Evolutionary conservation across 805 yeast species (phyloP), one percentile per base, ranked within the genome.

Genomic region (Candida pini): DNA sequence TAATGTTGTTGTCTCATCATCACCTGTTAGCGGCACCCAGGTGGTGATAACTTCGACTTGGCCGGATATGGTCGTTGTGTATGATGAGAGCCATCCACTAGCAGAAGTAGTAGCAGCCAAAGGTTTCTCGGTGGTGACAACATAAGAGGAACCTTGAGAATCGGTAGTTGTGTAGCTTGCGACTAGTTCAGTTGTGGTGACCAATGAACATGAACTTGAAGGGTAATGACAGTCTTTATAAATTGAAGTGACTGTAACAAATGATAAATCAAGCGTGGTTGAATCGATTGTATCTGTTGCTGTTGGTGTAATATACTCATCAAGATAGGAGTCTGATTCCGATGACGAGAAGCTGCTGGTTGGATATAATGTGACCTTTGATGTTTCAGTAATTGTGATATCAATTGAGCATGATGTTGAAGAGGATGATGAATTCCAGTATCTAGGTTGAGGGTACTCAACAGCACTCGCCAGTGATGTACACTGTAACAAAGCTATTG

Each of bases 161-260:
- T 47, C 34, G 8, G 51, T 46, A 8, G 53, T 41, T 24, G 47
- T 34, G 38, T 53, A 54, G 6, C 52, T 46, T 16, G 51, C 49
- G 7, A 43, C 51, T 22, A 51, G 35, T 23, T 49, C 53, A 29
- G 45, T 43, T 10, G 58, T 48, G 14, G 51, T 44, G 20, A 40
- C 30, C 8, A 36, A 34, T 8, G 56, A 44, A 31, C 58, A 53
- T 9, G 43, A 34, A 28, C 48, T 43, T 26, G 31, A 20, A 9
- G 41, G 34, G 27, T 36, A 36, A 28, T 41, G 33, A 32, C 53
- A 49, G 32, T 47, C 49, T 13, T 39, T 14, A 36, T 44, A 45
- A 10, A 36, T 28, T 12, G 47, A 37, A 5, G 54, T 49, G 22
- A 48, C 44, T 15, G 54, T 49, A 32, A 42, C 26, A 28, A 35